A percentile compares a stretch with the other conserved stretches of the same genome.
phyloP scores from a whole-genome alignment of 176 grass and related monocot genomes.

The Ampelocalamus luodianensis region DNA sequence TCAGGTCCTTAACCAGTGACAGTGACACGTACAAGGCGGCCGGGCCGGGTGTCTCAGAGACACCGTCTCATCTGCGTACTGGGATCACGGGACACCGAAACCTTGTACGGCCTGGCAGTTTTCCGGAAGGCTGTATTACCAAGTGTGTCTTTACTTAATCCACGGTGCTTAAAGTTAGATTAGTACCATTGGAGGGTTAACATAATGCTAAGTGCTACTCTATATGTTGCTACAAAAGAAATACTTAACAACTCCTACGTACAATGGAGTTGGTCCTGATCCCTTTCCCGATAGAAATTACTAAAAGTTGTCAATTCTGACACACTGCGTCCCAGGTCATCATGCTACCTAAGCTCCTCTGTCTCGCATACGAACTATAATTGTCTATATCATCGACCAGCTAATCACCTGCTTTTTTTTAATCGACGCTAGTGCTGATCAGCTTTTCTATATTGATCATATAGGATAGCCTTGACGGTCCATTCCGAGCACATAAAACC shows the following conservation, averaged over 20 bases:
- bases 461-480: background rate
- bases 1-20: background rate
- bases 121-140: background rate
- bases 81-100: background rate
- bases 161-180: background rate
- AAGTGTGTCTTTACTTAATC: slow-evolving; percentile 5
- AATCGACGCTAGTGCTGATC: background rate
- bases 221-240: no score
- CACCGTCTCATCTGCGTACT: no score
- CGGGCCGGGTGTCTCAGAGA: no score
- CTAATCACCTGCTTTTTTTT: background rate
- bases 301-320: background rate
- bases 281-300: background rate
- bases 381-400: no score
- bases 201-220: background rate
- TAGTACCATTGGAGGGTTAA: background rate
- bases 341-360: background rate
- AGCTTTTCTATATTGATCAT: background rate
- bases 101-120: slow-evolving; percentile 6
- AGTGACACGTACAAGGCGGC: background rate
- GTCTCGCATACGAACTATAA: background rate
- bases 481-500: background rate
- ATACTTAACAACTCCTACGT: background rate
- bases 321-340: background rate
- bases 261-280: background rate